Evolutionary conservation across 2,329 filamentous ascomycete genomes (phyloP), one percentile per base, ranked within the genome.

Genomic region (Tolypocladium ovalisporum): DNA sequence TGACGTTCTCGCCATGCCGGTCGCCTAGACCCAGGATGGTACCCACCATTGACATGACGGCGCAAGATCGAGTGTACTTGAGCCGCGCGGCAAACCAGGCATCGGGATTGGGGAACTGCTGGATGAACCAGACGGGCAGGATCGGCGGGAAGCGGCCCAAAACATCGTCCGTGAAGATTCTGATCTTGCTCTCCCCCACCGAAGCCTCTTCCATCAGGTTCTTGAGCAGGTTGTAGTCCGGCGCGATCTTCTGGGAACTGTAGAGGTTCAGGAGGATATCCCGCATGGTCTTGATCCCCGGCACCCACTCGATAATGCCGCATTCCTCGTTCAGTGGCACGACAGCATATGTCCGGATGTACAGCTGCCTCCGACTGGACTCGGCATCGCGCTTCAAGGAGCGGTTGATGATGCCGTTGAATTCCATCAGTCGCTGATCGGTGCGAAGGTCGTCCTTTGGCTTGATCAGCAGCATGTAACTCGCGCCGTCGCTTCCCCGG

Each of bases 11-110:
- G 58, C 93, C 93, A 73, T 99, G 94, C 4, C 94, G 86, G 72
- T 99, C 94, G 42, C 94, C 94, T 0, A 99, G 79, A 0, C 88
- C 94, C 5, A 99, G 81, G 54, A 97, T 92, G 57, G 96, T 95
- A 54, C 94, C 94, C 5, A 96, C 90, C 83, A 99, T 99, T n/a
- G 91, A 96, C 92, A 99, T 99, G 63, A 99, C 94, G 13, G 95
- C 94, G 66, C 89, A 93, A 1, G 94, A 96, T 4, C 94, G 85
- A 2, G 94, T 95, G 73, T 97, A 99, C 52, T 86, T 84, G 51
- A 97, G 79, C 9, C 94, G 84, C 12, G 93, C 92, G 2, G 85
- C 82, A 71, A 99, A 95, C 94, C 94, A 99, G 1, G 87, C 81
- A 89, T 4, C 44, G 15, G 95, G 92, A 67, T 96, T 91, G 0